Evolutionary conservation across 768 basidiomycete species (phyloP), one percentile per base, ranked within the genome.

Genomic region (Tylopilus vinaceipallidus): DNA sequence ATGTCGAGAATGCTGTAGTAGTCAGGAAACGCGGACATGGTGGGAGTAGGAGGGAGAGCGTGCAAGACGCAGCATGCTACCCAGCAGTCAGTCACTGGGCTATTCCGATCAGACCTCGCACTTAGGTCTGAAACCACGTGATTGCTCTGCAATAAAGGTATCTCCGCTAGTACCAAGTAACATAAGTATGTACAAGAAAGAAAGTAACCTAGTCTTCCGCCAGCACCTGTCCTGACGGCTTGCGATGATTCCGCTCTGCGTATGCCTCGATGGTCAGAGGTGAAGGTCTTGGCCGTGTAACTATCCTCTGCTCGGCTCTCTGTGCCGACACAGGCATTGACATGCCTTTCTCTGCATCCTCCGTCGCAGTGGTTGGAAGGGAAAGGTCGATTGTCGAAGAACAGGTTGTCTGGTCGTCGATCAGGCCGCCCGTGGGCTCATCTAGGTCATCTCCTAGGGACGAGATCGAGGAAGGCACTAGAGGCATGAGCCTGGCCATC

Each of bases 11-110:
- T 73, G 22, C 73, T 71, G 62, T 92, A 92, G 61, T 92, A 92
- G 64, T 91, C 86, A 12, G 89, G 89, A 60, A 91, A 86, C 26
- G 77, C 71, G 43, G 88, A 80, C 88, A 89, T 88, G 66, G 51
- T 71, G 57, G 66, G 26, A 27, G 54, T 54, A 43, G 34, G 38
- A 44, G 40, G 29, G 27, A 55, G 51, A 53, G 42, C n/a, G 38
- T 12, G 43, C 39, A 32, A 27, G 48, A 14, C 19, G 46, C 39
- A 41, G 23, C 54, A 55, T 53, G 61, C 53, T 53, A 42, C 24
- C 40, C 43, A 30, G n/a, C n/a, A n/a, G n/a, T n/a, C n/a, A n/a
- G n/a, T n/a, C 36, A 38, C 11, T 26, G n/a, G 19, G 36, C 36
- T 45, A 38, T 38, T 36, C 45, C 49, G 35, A 56, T 52, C 45